Evolutionary conservation across 306 rosid species (phyloP).

Genomic region (Rubus parviflorus): DNA sequence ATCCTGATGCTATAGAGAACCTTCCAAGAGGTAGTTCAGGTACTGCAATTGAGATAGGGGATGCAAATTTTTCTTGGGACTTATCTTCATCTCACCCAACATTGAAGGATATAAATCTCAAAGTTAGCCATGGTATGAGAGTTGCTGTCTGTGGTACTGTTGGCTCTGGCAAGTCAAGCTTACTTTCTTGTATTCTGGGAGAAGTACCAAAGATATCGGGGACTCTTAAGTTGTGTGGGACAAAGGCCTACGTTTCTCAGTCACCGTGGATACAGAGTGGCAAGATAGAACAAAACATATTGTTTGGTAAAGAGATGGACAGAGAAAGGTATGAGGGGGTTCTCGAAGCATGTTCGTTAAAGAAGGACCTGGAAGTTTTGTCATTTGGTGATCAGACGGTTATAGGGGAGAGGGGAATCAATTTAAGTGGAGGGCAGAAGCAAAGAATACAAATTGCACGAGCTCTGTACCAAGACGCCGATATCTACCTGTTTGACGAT

Average conservation of each 20-base stretch:
- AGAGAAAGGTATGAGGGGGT: conserved; percentile 62
- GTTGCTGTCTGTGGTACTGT: conserved; percentile 91
- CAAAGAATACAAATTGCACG: conserved; percentile 88
- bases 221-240: conserved; percentile 60
- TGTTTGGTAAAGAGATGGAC: conserved; percentile 75
- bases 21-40: conserved; percentile 64
- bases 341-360: conserved; percentile 76
- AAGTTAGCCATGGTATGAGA: conserved; percentile 54
- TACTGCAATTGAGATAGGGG: conserved; percentile 53
- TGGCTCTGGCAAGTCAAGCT: conserved; percentile 91
- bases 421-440: conserved; percentile 89
- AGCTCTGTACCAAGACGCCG: conserved; percentile 77
- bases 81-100: conserved; percentile 45
- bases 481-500: conserved; percentile 80
- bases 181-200: conserved; percentile 74
- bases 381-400: conserved; percentile 81
- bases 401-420: conserved; percentile 85
- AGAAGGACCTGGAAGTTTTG: conserved; percentile 68
- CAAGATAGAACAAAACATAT: conserved; percentile 68
- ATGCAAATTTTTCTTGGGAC: conserved; percentile 88
- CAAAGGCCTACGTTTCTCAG: conserved; percentile 85
- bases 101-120: conserved; percentile 53
- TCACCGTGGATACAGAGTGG: conserved; percentile 96
- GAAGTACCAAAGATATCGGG: conserved; percentile 84
- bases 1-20: conserved; percentile 53